These are phyloP conservation scores for Ettlia oleoabundans DNA, from an alignment of 139 green algal species.

Conservation along the genomic window DNA sequence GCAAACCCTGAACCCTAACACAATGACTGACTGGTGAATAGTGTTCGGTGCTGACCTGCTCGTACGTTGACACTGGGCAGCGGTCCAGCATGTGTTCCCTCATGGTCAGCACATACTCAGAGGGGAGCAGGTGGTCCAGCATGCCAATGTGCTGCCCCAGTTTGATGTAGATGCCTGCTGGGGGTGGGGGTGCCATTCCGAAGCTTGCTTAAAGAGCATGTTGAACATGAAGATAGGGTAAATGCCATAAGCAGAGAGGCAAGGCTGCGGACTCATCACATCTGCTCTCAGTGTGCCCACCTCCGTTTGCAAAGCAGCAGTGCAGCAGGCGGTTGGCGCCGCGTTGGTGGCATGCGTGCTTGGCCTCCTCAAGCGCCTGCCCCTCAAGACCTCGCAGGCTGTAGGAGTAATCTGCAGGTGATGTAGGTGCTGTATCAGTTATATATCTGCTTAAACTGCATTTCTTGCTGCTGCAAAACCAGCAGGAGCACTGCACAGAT, in stretches of 20 bases:
- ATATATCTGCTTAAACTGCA: no score
- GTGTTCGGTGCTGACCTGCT: constrained; percentile 37
- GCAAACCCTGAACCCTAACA: no score
- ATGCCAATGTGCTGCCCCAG: constrained; percentile 90
- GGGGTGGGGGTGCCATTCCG: no score
- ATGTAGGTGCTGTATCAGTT: neutral
- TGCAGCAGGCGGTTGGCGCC: constrained; percentile 62
- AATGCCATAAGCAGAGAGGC: no score
- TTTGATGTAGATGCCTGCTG: constrained; percentile 90
- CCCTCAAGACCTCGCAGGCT: constrained; percentile 52
- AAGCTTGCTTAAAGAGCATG: no score
- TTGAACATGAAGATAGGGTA: no score
- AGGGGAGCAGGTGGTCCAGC: constrained; percentile 91
- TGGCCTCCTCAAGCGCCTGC: constrained; percentile 27
- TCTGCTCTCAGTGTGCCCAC: no score
- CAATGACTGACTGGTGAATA: neutral
- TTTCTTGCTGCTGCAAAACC: no score
- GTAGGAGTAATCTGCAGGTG: constrained; percentile 67
- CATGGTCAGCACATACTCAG: constrained; percentile 90
- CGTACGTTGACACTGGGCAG: constrained; percentile 74
- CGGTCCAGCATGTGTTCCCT: constrained; percentile 81
- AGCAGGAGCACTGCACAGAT: no score
- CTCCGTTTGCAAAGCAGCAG: constrained; percentile 89
- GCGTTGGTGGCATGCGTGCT: constrained; percentile 63
- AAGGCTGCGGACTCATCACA: no score